Evolutionary conservation across 441 rosid species (phyloP), one percentile per base, ranked within the genome.

Genomic region (Dalechampia spathulata): DNA sequence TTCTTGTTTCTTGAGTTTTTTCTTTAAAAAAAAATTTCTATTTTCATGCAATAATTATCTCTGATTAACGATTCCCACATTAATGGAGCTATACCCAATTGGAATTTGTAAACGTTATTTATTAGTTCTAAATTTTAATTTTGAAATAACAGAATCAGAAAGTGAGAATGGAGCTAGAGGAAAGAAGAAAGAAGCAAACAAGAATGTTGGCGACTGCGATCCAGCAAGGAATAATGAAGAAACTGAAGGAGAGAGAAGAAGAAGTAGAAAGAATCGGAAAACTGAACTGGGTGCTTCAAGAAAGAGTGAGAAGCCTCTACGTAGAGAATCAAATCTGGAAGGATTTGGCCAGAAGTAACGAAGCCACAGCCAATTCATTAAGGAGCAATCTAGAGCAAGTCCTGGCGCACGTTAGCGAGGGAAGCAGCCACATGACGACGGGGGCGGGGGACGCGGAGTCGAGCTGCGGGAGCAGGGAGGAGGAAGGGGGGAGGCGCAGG

Each of bases 251-350:
- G 47, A 88, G 75, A 43, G 94, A 85, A 47, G 84, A 85, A 10
- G 87, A 85, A 54, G 73, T 88, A 1, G 41, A 74, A 16, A 52
- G 78, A 58, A 66, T 82, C 47, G 75, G 76, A 21, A 78, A 82
- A 61, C 49, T 78, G n/a, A 83, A 80, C 21, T 83, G 85, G 79
- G 75, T 61, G 45, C 76, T 88, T 20, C 82, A 85, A 66, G 94
- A 88, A 26, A 67, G 77, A 2, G 78, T 80, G 12, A 78, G 77
- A 47, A 62, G 64, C 36, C 54, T 88, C 1, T 76, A 26, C 57
- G 60, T 71, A 0, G 94, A 88, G 67, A 83, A 82, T 47, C 91
- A 83, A 60, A 58, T 82, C 3, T 86, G 91, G 96, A 69, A 82
- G 4, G 89, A 82, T 32, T 52, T 82, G n/a, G 94, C 91, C 0